These are phyloP conservation scores for Lactifluus subvellereus DNA, from an alignment of 768 basidiomycete species.

Conservation along the genomic window DNA sequence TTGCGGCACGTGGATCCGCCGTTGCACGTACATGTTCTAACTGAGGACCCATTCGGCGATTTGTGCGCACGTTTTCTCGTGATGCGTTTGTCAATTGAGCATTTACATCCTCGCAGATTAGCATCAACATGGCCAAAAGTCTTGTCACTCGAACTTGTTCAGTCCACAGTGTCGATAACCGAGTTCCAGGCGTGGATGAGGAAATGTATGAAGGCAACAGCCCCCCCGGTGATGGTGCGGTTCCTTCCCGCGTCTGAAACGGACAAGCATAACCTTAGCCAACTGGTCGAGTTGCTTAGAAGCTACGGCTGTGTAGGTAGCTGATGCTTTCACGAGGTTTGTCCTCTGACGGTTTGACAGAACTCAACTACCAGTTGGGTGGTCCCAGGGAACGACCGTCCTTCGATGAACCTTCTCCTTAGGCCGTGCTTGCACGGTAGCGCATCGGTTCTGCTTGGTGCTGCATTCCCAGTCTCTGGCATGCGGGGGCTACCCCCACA, in stretches of 20 bases:
- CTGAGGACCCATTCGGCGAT: background rate
- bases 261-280: background rate
- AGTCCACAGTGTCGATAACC: background rate
- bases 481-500: background rate
- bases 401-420: constrained; percentile 3
- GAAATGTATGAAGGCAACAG: background rate
- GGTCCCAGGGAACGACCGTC: background rate
- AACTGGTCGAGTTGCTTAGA: background rate
- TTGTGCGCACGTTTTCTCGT: background rate
- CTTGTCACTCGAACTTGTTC: background rate
- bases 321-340: background rate
- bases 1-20: background rate
- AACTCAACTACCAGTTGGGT: background rate
- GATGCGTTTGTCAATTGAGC: background rate
- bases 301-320: background rate
- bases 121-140: background rate
- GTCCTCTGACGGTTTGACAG: background rate
- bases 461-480: background rate
- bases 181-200: constrained; percentile 10
- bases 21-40: background rate
- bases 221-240: background rate
- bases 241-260: background rate
- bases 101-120: background rate
- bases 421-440: background rate
- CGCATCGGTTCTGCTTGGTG: background rate